phyloP scores from a whole-genome alignment of 73 alveolate species.

The Tetrahymena borealis region DNA sequence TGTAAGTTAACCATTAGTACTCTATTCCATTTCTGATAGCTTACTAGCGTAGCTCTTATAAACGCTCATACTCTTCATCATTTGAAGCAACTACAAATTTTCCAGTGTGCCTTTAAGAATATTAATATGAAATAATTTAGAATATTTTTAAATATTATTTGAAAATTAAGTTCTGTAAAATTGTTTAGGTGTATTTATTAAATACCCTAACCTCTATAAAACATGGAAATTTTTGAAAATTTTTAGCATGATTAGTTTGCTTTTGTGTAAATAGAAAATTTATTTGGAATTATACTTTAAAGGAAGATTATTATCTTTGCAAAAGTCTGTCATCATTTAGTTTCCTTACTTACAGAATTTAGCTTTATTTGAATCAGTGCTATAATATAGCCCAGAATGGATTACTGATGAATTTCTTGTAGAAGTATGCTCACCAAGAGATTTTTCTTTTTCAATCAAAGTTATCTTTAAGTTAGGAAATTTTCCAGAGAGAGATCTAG shows the following conservation, averaged over 20 bases:
- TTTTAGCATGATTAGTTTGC: no score
- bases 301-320: conserved; percentile 49
- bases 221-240: no score
- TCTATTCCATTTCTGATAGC: conserved; percentile 66
- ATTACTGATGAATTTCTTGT: conserved; percentile 80
- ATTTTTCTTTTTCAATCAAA: conserved; percentile 68
- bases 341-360: conserved; percentile 65
- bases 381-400: conserved; percentile 83
- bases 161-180: no score
- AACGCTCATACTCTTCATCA: conserved; percentile 46
- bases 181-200: no score
- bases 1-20: conserved; percentile 46
- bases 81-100: conserved; percentile 69
- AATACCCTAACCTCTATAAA: no score
- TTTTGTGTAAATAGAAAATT: no score
- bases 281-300: no score
- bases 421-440: conserved; percentile 70
- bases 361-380: conserved; percentile 67
- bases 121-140: no score
- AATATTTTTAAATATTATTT: no score
- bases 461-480: conserved; percentile 51
- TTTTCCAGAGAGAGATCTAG: conserved; percentile 47
- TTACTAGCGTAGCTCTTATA: conserved; percentile 50
- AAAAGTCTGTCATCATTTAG: conserved; percentile 50
- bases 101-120: conserved; percentile 67